phyloP scores from a whole-genome alignment of 306 rosid genomes.

The Cotoneaster glaucophyllus region DNA sequence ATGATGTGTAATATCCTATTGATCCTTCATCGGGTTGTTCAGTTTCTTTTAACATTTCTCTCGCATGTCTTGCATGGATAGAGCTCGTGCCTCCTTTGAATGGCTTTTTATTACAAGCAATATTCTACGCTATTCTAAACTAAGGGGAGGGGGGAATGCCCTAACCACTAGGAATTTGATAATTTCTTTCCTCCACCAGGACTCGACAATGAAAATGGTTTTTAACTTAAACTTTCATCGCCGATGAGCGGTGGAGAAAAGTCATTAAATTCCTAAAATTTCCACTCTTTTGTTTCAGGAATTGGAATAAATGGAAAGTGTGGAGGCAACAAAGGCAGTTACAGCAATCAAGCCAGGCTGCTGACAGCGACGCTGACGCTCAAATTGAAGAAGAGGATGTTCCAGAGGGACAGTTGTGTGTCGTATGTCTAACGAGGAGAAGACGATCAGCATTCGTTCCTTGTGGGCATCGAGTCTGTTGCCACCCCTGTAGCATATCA shows the following conservation, averaged over 20 bases:
- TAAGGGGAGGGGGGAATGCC: too few species aligned
- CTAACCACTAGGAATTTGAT: too few species aligned
- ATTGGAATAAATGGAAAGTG: slow-evolving; percentile 79
- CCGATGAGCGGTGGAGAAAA: neutral
- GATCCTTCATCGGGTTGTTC: neutral
- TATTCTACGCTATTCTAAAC: too few species aligned
- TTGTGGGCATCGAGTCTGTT: slow-evolving; percentile 90
- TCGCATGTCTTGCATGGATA: neutral
- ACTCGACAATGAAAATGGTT: neutral
- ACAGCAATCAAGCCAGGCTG: slow-evolving; percentile 34
- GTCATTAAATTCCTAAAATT: neutral
- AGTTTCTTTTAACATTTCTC: neutral
- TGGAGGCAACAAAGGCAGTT: slow-evolving; percentile 55
- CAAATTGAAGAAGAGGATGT: slow-evolving; percentile 26
- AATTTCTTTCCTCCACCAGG: too few species aligned
- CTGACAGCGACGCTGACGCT: slow-evolving; percentile 14
- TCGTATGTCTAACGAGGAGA: slow-evolving; percentile 78
- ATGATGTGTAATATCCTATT: neutral
- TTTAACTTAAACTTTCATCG: neutral
- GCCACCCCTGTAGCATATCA: slow-evolving; percentile 64
- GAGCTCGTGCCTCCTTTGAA: too few species aligned
- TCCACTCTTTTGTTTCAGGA: slow-evolving; percentile 33
- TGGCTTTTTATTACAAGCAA: too few species aligned
- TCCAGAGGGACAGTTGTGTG: slow-evolving; percentile 74
- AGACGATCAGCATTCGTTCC: slow-evolving; percentile 82